These are phyloP conservation scores for Eucalyptus sideroxylon DNA, from an alignment of 345 rosid species.

Conservation along the genomic window DNA sequence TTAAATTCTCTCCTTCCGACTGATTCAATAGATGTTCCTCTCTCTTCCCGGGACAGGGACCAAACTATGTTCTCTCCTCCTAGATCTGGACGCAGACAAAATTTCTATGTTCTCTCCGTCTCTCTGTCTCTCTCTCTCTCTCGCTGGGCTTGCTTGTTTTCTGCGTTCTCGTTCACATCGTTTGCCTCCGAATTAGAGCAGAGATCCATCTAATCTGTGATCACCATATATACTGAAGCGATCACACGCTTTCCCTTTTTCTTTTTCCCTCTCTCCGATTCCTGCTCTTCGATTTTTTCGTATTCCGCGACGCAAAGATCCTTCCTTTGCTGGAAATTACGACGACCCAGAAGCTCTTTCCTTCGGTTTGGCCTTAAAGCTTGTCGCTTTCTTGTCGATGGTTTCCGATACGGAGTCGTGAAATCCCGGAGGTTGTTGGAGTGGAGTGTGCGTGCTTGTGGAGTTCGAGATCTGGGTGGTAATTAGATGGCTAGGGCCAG, in stretches of 20 bases:
- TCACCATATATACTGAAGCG: not conserved
- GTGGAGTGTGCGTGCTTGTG: not conserved
- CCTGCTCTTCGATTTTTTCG: not conserved
- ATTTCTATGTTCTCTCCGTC: not conserved
- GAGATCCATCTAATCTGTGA: not conserved
- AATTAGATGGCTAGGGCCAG: conserved; percentile 6
- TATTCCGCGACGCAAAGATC: not conserved
- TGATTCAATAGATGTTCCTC: not conserved
- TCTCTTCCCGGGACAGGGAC: not conserved
- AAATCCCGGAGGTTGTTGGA: not conserved
- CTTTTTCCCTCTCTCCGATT: not conserved
- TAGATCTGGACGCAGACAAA: not conserved
- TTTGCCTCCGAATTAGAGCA: not conserved
- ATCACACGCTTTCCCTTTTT: not conserved
- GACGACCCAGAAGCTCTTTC: not conserved
- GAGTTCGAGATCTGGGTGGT: not conserved
- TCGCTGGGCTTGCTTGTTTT: not conserved
- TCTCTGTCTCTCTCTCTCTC: not conserved
- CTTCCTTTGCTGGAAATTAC: not conserved
- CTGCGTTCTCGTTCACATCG: not conserved
- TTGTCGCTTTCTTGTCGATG: not conserved
- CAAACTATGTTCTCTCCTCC: not conserved
- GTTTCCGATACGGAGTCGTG: not conserved
- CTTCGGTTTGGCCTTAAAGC: not conserved
- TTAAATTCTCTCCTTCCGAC: not conserved